Base-by-base conservation (phyloP, 805 yeast species). In the Sugiyamaella qingdaonensis region DNA sequence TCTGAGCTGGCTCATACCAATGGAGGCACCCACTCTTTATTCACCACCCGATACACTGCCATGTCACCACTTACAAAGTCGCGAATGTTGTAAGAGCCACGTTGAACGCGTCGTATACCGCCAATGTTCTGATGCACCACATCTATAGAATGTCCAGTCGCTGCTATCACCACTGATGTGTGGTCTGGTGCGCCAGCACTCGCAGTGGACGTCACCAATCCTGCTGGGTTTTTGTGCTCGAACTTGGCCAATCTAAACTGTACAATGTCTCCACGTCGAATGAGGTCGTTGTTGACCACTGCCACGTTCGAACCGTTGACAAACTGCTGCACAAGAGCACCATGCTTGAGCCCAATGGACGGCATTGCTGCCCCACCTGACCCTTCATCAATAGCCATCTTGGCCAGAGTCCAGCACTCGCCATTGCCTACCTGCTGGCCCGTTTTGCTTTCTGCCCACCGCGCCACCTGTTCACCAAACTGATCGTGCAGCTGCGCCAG, bases 341-440 rank as follows among this genome's bases (percentile, higher is more conserved):
- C 72, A 47, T 63, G 69, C 10, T 58, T 61, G 46, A 55, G 54
- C n/a, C 65, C 64, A 53, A 62, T 67, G 5, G 71, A 57, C 0
- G 59, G 46, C 61, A 68, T 45, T 1, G 68, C 69, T 9, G 48
- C 46, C 14, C 61, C 64, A 21, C 57, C 59, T 4, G 60, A 46
- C 29, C 59, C 58, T n/a, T 56, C 44, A 10, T 57, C 60, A 16
- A 70, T 58, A 8, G 73, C 73, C 14, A 67, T 64, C 33, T 65
- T 56, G 32, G 73, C 73, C 27, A 69, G 56, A 10, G 73, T 70
- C 75, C 75, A 72, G 61, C 75, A 72, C 56, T 72, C 74, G 4
- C 72, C 74, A 48, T 68, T 58, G 24, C 73, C 73, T 0, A 68
- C 68, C 36, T 61, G 66, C 13, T 46, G 58, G 10, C 68, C 72